phyloP scores from a whole-genome alignment of 148 eudicot species.

The Rhododendron molle region DNA sequence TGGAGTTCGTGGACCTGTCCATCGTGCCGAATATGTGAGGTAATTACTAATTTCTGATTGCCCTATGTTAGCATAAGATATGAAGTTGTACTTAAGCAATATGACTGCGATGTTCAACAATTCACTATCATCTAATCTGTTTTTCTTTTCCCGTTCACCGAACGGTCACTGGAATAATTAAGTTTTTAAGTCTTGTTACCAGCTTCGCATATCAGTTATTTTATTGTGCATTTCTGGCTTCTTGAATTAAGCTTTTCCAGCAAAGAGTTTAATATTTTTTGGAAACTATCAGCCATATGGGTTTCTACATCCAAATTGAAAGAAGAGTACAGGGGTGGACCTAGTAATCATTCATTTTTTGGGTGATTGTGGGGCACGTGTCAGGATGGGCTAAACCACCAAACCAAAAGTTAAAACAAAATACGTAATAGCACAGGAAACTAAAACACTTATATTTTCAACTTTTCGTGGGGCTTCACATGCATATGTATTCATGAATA shows the following conservation, averaged over 20 bases:
- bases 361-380: background rate
- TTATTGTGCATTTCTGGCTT: background rate
- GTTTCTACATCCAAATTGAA: background rate
- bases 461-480: background rate
- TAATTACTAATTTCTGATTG: constrained; percentile 15
- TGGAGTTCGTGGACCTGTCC: constrained; percentile 99
- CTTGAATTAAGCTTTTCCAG: background rate
- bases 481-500: background rate
- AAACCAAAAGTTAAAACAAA: background rate
- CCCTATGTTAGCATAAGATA: background rate
- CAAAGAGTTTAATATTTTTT: background rate
- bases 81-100: background rate
- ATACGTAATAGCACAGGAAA: background rate
- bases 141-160: background rate
- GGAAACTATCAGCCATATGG: background rate
- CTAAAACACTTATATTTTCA: background rate
- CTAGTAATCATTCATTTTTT: background rate
- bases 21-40: constrained; percentile 92
- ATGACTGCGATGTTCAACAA: background rate
- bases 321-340: background rate
- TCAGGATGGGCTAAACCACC: background rate
- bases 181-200: background rate
- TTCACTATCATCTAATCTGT: background rate
- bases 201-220: background rate
- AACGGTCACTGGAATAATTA: background rate